Percentiles rank a stretch among this genome's conserved stretches.
phyloP scores from a whole-genome alignment of 2,329 filamentous ascomycete genomes.

The Microcyclospora tardicrescens region DNA sequence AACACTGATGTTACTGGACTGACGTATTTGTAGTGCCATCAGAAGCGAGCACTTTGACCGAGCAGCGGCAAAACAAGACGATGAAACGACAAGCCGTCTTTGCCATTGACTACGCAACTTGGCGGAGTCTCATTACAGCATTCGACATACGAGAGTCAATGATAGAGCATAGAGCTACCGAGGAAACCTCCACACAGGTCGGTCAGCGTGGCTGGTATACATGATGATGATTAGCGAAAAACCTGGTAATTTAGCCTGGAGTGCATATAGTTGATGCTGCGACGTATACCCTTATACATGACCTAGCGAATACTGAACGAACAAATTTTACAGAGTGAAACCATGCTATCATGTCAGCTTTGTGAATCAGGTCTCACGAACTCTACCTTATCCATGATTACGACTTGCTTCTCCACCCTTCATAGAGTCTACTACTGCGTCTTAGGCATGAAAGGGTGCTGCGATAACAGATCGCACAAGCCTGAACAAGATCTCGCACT shows the following conservation, averaged over 20 bases:
- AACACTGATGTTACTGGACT: slow-evolving; percentile 1
- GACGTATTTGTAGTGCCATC: slow-evolving; percentile 28
- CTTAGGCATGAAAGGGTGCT: too few species aligned
- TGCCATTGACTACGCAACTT: slow-evolving; percentile 72
- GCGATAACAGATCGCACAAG: too few species aligned
- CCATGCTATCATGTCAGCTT: too few species aligned
- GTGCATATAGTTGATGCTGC: too few species aligned
- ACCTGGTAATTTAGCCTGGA: neutral
- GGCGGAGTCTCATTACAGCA: slow-evolving; percentile 62
- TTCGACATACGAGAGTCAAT: slow-evolving; percentile 68
- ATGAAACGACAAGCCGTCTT: slow-evolving; percentile 69
- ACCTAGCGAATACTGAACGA: too few species aligned
- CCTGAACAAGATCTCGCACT: too few species aligned
- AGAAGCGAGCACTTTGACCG: slow-evolving; percentile 36
- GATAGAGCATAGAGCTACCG: slow-evolving; percentile 62
- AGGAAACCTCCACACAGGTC: slow-evolving; percentile 38
- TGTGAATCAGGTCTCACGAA: too few species aligned
- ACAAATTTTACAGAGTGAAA: too few species aligned
- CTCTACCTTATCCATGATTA: too few species aligned
- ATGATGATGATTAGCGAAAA: slow-evolving; percentile 18
- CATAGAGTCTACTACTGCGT: too few species aligned
- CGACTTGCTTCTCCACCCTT: too few species aligned
- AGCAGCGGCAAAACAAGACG: slow-evolving; percentile 44
- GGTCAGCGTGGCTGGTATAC: slow-evolving; percentile 55
- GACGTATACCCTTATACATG: too few species aligned